These are phyloP conservation scores for Strobilomyces echinocephalus DNA, from an alignment of 768 basidiomycete genomes.

Conservation along the genomic window DNA sequence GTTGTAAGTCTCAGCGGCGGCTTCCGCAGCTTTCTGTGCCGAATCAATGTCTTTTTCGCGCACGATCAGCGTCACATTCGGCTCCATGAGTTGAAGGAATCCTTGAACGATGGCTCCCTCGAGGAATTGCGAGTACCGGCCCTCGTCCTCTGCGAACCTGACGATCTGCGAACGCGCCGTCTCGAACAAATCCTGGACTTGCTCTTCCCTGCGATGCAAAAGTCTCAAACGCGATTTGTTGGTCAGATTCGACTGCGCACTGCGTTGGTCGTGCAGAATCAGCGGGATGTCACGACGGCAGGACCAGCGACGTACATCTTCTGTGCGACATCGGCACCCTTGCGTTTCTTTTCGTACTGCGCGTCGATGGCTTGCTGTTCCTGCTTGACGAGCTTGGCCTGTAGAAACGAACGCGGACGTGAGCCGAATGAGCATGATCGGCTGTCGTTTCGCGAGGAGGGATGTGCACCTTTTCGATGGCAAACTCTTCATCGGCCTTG, in stretches of 20 bases:
- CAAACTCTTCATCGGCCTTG: constrained; percentile 98
- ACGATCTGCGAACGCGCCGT: constrained; percentile 61
- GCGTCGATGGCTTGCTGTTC: constrained; percentile 94
- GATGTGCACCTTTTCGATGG: constrained; percentile 85
- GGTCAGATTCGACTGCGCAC: constrained; percentile 91
- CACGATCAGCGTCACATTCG: constrained; percentile 57
- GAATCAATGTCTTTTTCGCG: constrained; percentile 63
- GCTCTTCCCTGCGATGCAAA: constrained; percentile 87
- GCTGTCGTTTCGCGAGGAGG: neutral
- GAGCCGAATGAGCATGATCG: neutral
- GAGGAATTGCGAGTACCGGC: constrained; percentile 75
- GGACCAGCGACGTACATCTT: constrained; percentile 70
- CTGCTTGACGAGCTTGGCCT: constrained; percentile 97
- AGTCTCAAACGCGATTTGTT: constrained; percentile 93
- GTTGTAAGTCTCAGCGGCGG: constrained; percentile 63
- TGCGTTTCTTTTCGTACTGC: constrained; percentile 92
- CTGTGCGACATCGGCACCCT: constrained; percentile 88
- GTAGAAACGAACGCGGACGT: neutral
- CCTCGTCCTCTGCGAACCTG: constrained; percentile 58
- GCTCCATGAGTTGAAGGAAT: constrained; percentile 77
- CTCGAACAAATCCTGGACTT: constrained; percentile 83
- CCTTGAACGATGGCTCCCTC: constrained; percentile 84
- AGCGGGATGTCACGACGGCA: neutral
- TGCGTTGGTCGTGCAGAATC: constrained; percentile 28
- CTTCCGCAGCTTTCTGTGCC: constrained; percentile 58